A percentile compares a stretch with the other conserved stretches of the same genome.
Evolutionary conservation across 2,329 filamentous ascomycete species (phyloP).

Genomic region (Neurospora crassa): DNA sequence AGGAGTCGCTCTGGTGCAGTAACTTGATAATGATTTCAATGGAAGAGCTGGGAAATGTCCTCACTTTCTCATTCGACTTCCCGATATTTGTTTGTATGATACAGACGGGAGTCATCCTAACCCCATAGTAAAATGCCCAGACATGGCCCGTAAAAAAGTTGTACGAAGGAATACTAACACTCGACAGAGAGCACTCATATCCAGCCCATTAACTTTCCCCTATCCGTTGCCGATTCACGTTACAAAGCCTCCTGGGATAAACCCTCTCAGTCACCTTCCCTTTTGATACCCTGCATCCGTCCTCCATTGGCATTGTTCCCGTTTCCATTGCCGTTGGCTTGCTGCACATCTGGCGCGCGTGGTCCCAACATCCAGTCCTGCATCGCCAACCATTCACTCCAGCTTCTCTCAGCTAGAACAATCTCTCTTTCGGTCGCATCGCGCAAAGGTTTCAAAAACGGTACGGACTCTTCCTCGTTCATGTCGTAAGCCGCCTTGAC

Average conservation of each 20-base stretch:
- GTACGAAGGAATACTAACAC: background rate
- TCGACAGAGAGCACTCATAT: background rate
- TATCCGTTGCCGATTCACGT: background rate
- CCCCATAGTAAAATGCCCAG: background rate
- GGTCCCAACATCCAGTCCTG: slow-evolving; percentile 96
- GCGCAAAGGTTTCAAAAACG: slow-evolving; percentile 78
- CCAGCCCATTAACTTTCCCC: background rate
- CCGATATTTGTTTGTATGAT: background rate
- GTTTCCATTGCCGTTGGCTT: background rate
- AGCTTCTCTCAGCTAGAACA: slow-evolving; percentile 68
- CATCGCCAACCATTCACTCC: slow-evolving; percentile 95
- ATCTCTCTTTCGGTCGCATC: slow-evolving; percentile 72
- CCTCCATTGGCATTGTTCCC: background rate
- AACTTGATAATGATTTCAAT: background rate
- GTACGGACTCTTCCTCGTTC: slow-evolving; percentile 70
- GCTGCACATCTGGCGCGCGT: slow-evolving; percentile 46
- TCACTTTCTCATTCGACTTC: background rate
- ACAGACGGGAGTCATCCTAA: background rate
- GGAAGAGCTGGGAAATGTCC: background rate
- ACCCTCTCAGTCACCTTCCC: slow-evolving; percentile 7
- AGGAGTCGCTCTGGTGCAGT: background rate
- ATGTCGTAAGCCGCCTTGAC: slow-evolving; percentile 92
- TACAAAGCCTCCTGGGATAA: background rate
- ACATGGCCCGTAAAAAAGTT: background rate
- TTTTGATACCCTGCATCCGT: slow-evolving; percentile 6